phyloP scores from a whole-genome alignment of 129 eudicot species.

The Helianthus tuberosus region DNA sequence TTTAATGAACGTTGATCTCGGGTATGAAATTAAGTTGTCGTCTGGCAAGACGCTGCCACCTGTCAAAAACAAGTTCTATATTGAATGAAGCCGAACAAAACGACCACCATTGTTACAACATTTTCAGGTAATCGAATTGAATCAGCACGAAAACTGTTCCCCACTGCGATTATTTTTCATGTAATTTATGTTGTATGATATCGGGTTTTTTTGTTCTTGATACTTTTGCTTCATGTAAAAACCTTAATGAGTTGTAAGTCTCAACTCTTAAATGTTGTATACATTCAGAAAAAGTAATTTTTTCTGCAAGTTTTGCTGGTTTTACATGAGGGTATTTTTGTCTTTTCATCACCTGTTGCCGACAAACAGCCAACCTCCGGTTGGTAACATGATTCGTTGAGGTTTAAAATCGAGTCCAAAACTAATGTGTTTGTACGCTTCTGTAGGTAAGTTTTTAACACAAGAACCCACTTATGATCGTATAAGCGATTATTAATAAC shows the following conservation, averaged over 20 bases:
- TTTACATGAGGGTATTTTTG: not conserved
- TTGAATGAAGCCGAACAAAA: slow-evolving; percentile 53
- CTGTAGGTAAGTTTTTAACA: too few relatives aligned
- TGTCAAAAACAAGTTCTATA: slow-evolving; percentile 62
- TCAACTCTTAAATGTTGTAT: not conserved
- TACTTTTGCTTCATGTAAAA: slow-evolving; percentile 3
- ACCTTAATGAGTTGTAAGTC: not conserved
- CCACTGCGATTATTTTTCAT: slow-evolving; percentile 15
- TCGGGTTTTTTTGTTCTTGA: not conserved
- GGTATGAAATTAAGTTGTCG: slow-evolving; percentile 45
- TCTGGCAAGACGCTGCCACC: slow-evolving; percentile 58
- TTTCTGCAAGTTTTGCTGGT: not conserved
- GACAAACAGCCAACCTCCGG: too few relatives aligned
- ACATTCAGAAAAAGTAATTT: not conserved
- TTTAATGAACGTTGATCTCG: slow-evolving; percentile 82
- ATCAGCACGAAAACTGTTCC: slow-evolving; percentile 16
- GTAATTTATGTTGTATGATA: slow-evolving; percentile 31
- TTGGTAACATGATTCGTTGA: too few relatives aligned
- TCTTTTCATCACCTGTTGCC: not conserved
- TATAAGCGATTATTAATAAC: too few relatives aligned
- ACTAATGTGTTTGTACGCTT: too few relatives aligned
- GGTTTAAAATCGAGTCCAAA: too few relatives aligned
- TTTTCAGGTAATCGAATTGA: slow-evolving; percentile 17
- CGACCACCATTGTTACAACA: not conserved
- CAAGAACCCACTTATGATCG: too few relatives aligned